These are phyloP conservation scores for Neofusicoccum ribis DNA, from an alignment of 2,329 filamentous ascomycete species.

Conservation along the genomic window DNA sequence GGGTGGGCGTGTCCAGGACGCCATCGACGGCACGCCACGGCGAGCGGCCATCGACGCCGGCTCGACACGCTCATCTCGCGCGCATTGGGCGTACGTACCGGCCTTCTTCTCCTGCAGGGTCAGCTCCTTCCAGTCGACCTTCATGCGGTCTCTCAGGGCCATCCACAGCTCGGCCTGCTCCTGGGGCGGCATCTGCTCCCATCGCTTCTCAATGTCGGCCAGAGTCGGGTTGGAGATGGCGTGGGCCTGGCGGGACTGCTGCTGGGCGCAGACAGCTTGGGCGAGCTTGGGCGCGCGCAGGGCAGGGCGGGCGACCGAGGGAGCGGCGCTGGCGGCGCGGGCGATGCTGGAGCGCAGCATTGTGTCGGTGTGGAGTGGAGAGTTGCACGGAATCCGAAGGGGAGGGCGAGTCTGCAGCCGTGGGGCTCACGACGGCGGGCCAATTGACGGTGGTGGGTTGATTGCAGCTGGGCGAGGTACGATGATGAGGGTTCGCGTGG, in stretches of 20 bases:
- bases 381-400: slow-evolving; percentile 26
- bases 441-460: slow-evolving; percentile 38
- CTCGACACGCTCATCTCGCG: not conserved
- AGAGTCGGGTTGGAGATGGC: slow-evolving; percentile 97
- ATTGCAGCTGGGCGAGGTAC: slow-evolving; percentile 18
- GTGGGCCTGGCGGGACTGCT: slow-evolving; percentile 69
- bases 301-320: slow-evolving; percentile 33
- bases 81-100: slow-evolving; percentile 64
- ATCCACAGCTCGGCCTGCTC: slow-evolving; percentile 99
- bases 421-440: slow-evolving; percentile 35
- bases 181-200: slow-evolving; percentile 96
- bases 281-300: slow-evolving; percentile 25
- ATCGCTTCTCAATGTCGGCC: slow-evolving; percentile 98
- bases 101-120: slow-evolving; percentile 98
- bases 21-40: not conserved
- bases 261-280: slow-evolving; percentile 28
- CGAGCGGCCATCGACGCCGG: not conserved
- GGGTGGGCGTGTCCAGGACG: not conserved
- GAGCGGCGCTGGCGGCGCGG: slow-evolving; percentile 35
- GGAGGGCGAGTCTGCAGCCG: slow-evolving; percentile 33
- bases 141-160: slow-evolving; percentile 97
- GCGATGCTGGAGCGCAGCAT: slow-evolving; percentile 44
- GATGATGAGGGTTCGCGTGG: slow-evolving; percentile 19
- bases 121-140: slow-evolving; percentile 93
- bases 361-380: slow-evolving; percentile 37